Evolutionary conservation across 495 filamentous ascomycete genomes (phyloP), one percentile per base, ranked within the genome.

Genomic region (Parmelia sp.): DNA sequence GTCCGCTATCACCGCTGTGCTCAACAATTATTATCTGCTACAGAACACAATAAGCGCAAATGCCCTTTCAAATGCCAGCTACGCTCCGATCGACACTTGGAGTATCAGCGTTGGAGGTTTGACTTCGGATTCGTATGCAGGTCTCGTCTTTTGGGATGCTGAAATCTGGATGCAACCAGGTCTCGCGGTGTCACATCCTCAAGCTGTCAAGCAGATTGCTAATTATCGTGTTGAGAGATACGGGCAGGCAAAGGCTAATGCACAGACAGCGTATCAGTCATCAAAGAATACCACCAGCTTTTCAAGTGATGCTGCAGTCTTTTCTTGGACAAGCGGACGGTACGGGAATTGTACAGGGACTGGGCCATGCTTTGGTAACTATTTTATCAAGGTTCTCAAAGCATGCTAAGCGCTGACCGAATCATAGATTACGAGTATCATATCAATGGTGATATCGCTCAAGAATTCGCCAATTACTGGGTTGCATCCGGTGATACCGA

Each of bases 371-470:
- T 86, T 83, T 72, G 85, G 87, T 65, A 79, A 80, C 39, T 68
- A 81, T 51, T 79, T 79, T 62, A 25, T 39, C 21, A 56, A 42
- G 23, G 3, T 15, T 42, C 1, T 62, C 25, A 57, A 27, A 17
- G 8, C 49, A 31, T 33, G 17, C 21, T 55, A 17, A 29, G 15
- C 9, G 37, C 47, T 29, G 31, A 56, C n/a, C 9, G 4, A 25
- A 56, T 35, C 25, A n/a, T 42, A 63, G 61, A 68, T 51, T 80
- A 80, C 68, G 77, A 80, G 64, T 80, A 80, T 60, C 85, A 88
- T 59, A 63, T 88, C 59, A 92, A 91, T 68, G 86, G 86, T 12
- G 89, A 91, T 66, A 90, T 92, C 71, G 85, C 85, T 0, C 75
- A 88, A 29, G 74, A 84, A 58, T 71, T 88, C 57, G 75, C 78